Base-by-base conservation (phyloP, 1,284 basidiomycete species). In the Spongispora temasekensis region DNA sequence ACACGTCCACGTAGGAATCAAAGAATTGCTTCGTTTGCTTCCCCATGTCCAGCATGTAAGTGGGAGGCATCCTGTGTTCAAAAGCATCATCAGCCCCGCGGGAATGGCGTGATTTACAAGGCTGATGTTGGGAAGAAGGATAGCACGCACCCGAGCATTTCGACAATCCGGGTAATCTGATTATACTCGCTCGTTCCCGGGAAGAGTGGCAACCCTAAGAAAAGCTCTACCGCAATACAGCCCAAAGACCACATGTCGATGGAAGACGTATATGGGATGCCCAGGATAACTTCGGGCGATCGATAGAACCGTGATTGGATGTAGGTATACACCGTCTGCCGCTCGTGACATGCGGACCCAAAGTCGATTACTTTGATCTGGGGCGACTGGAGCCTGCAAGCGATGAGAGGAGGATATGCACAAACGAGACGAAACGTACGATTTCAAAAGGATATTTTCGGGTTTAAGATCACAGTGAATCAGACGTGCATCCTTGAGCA, bases 281-380 rank as follows among this genome's bases (percentile, higher is more conserved):
- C 96, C 25, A 99, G 83, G 17, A 99, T 82, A 28, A 99, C 97
- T 78, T 99, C 97, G 5, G 97, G 97, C 5, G 94, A 97, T 44
- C 97, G 93, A 75, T 99, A 99, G 80, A 99, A 99, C 54, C 97
- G 87, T 10, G 96, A 98, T 75, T 99, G 97, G 74, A 99, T 99
- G 78, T 99, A 99, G 2, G 97, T 99, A 76, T 99, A 99, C 51
- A 99, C 96, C 6, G 97, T 99, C 77, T 98, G 95, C 69, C 94
- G 90, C 77, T 98, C 97, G 75, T 98, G 95, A 74, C 97, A 99
- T 21, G 97, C 95, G 21, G 96, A 98, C 54, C 97, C 97, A 78
- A 98, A 99, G 79, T 99, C 97, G 73, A 99, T 98, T 60, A 99
- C 93, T 78, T 99, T 99, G 82, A 99, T 98, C 75, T 95, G 91